Evolutionary conservation across 1,139 yeast species (phyloP).

Genomic region (Groenewaldozyma sp.): DNA sequence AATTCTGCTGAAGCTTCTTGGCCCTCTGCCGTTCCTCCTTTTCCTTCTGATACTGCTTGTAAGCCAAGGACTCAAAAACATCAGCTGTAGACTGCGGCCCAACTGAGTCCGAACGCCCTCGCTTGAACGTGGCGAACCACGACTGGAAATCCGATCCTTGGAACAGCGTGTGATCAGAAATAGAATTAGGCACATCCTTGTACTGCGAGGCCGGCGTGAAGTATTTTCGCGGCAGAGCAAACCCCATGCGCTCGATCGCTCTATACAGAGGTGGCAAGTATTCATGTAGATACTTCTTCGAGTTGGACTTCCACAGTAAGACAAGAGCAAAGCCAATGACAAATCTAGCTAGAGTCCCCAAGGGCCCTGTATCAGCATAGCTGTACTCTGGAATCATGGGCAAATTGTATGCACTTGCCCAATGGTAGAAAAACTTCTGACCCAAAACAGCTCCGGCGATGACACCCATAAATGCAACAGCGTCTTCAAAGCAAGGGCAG

Average conservation of each 20-base stretch:
- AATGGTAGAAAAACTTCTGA: conserved; percentile 22
- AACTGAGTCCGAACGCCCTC: conserved; percentile 32
- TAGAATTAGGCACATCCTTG: conserved; percentile 26
- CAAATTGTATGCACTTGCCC: background rate
- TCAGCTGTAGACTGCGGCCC: conserved; percentile 39
- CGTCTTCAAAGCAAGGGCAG: conserved; percentile 95
- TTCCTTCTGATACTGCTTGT: conserved; percentile 23
- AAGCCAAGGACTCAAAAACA: conserved; percentile 33
- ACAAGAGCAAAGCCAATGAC: conserved; percentile 52
- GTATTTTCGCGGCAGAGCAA: conserved; percentile 32
- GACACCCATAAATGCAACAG: conserved; percentile 90
- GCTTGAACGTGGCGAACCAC: conserved; percentile 22
- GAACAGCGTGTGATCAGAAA: conserved; percentile 28
- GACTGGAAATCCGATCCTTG: conserved; percentile 27
- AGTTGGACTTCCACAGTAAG: conserved; percentile 55
- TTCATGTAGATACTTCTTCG: conserved; percentile 54
- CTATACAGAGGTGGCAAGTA: conserved; percentile 34
- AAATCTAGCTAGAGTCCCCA: conserved; percentile 38
- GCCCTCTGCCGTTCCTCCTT: conserved; percentile 10
- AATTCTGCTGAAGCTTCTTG: background rate
- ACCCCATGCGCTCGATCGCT: conserved; percentile 27
- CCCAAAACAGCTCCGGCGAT: conserved; percentile 63
- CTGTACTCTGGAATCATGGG: conserved; percentile 16
- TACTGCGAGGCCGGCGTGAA: conserved; percentile 33
- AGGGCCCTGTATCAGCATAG: conserved; percentile 35